Evolutionary conservation across 441 rosid species (phyloP), one percentile per base, ranked within the genome.

Genomic region (Omphalea diandra): DNA sequence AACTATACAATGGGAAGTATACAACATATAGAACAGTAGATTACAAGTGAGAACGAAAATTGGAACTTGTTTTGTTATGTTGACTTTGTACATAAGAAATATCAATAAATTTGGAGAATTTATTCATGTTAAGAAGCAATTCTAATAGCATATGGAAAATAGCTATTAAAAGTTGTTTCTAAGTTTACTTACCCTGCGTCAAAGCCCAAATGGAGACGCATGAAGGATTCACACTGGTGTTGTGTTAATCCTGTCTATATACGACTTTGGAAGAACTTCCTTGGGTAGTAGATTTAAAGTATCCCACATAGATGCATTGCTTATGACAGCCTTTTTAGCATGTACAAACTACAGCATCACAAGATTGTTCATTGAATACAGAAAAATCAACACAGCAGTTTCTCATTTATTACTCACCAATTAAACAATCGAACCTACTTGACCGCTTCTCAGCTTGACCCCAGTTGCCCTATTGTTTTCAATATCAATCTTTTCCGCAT

Each of bases 291-390:
- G 80, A 50, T 82, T 85, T 67, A 87, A 75, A 4, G 97, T 91
- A 79, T 91, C 94, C 98, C 97, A 94, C 96, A 94, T 91, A 3
- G 94, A 94, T 14, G 98, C 97, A 66, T 94, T 94, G 81, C 98
- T 90, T 15, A 94, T 88, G 1, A 94, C 94, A 60, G 97, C 97
- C 77, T 86, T 91, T 80, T 83, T 83, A 67, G 98, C 97, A 65
- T 86, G 86, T 68, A 94, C 69, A 43, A 91, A 84, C 98, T 94
- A 86, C 78, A 81, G 41, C 63, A 43, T n/a, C 3, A 65, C 29
- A 61, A 58, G 15, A 60, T 58, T 60, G 2, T 49, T 22, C 40
- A 20, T 73, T 57, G 40, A 36, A 56, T 29, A 71, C 29, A 38
- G n/a, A 53, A 53, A 4, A 40, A 31, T 53, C 26, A 6, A 5